Evolutionary conservation across 352 stramenopile species (phyloP), one percentile per base, ranked within the genome.

Genomic region (Globisporangium abappressorium): DNA sequence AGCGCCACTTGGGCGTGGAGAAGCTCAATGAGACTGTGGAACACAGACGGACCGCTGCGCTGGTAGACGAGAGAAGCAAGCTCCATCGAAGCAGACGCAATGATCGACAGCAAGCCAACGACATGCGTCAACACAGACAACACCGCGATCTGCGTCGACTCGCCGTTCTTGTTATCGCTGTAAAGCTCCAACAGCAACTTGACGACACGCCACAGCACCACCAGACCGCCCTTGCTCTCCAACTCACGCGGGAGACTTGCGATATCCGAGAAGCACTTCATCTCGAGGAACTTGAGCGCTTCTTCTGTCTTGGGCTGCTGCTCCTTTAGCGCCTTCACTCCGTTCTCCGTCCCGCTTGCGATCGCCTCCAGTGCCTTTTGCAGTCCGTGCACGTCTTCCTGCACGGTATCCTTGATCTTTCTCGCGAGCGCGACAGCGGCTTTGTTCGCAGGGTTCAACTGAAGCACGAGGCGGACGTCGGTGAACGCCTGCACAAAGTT

Each of bases 351-450:
- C 9, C 78, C 73, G 24, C 55, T 70, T 26, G 73, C 34, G 60
- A 95, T 76, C 24, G 70, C 70, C 38, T 94, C 82, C 24, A 95
- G 70, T 22, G 84, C 85, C 68, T 95, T 95, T 30, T 90, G 84
- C n/a, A 93, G 76, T 8, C 87, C 87, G 62, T 92, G 79, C 1
- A 88, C 74, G 57, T 95, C 87, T 18, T 90, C 76, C n/a, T 84
- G 74, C 20, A 92, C 82, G 1, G 73, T 65, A 47, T 94, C 85
- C 53, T 91, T 86, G 73, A 95, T 92, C 75, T 85, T 86, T 33
- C 85, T 76, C 62, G 85, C 83, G 60, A 95, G 70, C 33, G 79
- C 74, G 36, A 84, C 72, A 2, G 86, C 87, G 5, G 84, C 75
- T 64, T 95, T 93, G 79, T 95, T 95, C 22, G 24, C 78, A 5